phyloP scores from a whole-genome alignment of 192 early-diverging fungal species.

The Gigaspora rosea region DNA sequence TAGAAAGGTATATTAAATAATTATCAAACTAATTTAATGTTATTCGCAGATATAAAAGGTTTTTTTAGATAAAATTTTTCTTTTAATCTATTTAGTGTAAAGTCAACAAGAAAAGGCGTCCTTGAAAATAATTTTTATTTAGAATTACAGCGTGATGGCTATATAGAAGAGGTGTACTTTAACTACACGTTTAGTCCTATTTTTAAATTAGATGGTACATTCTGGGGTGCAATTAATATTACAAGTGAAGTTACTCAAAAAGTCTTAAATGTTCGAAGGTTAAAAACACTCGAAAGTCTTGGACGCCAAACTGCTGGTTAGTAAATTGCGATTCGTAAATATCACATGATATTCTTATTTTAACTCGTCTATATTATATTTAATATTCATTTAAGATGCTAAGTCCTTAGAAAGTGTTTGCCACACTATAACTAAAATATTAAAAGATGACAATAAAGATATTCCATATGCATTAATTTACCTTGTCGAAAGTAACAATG shows the following conservation, averaged over 20 bases:
- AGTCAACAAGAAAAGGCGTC: neutral
- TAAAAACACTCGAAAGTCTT: constrained; percentile 37
- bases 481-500: neutral
- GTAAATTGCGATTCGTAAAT: neutral
- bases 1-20: no score
- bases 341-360: no score
- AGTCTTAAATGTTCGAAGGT: constrained; percentile 37
- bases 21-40: no score
- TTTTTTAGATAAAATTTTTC: no score
- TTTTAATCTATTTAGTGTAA: neutral
- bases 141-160: constrained; percentile 29
- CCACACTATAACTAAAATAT: no score
- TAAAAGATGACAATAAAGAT: neutral
- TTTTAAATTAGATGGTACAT: constrained; percentile 34
- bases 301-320: constrained; percentile 34
- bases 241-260: constrained; percentile 40
- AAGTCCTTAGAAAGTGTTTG: no score
- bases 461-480: constrained; percentile 14
- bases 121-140: constrained; percentile 10
- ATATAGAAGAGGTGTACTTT: no score
- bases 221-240: constrained; percentile 35
- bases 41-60: no score
- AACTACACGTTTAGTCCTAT: constrained; percentile 38
- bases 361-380: no score
- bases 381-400: no score